Base-by-base conservation (phyloP, 1,284 basidiomycete species). In the Austroboletus novae-zelandiae region DNA sequence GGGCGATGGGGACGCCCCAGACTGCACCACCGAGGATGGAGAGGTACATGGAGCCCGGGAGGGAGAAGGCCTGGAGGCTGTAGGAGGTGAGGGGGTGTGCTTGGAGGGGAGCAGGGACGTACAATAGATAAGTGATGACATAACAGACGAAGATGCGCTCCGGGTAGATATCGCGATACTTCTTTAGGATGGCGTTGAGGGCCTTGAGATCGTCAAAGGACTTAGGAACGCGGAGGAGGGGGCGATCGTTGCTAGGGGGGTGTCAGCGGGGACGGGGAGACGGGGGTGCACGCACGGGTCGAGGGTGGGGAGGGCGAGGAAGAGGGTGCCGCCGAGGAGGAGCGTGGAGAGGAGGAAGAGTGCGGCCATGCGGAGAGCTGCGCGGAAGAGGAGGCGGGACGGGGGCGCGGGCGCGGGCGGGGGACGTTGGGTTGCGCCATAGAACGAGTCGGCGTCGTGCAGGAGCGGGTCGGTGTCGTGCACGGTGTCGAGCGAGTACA, bases 41-140 rank as follows among this genome's bases (percentile, higher is more conserved):
- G 53, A 99, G 83, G 68, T 99, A 99, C 95, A 98, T 98, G 20
- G 93, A 96, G 0, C 96, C 96, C 0, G 96, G 96, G 6, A 99
- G 80, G 2, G 92, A 94, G 71, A 98, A 99, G 0, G 94, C 92
- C 76, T 99, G 96, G 5, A 98, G 79, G 71, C 93, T 94, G 66
- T 9, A 36, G 14, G 4, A 46, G 43, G 59, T 57, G 41, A 67
- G 53, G 20, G 40, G 15, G 11, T 5, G 56, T 7, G 20, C 40
- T 34, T 39, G 13, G 9, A 35, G 9, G 18, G 10, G 45, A 36
- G 15, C 43, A 18, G 41, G 27, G 45, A 75, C 81, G 51, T 61
- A 95, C 93, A 98, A 99, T 57, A 98, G 80, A 70, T 97, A 98
- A 1, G 93, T 89, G 52, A 80, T 81, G 52, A 91, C 80, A 70